phyloP scores from a whole-genome alignment of 192 early-diverging fungal species.

The Paraglomus occultum region DNA sequence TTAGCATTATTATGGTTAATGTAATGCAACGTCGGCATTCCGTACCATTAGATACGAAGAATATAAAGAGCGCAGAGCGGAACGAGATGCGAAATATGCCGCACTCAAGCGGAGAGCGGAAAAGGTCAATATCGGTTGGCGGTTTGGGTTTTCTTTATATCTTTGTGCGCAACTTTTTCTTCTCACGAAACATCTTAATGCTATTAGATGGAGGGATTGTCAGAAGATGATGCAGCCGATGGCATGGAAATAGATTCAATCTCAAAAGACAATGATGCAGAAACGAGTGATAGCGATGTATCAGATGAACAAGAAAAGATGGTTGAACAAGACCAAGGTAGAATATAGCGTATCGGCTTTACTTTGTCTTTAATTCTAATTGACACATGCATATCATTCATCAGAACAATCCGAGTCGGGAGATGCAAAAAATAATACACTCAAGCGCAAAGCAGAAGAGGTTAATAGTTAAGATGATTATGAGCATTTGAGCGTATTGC shows the following conservation, averaged over 20 bases:
- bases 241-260: no score
- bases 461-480: constrained; percentile 21
- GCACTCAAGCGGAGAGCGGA: constrained; percentile 20
- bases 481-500: background rate
- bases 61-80: constrained; percentile 67
- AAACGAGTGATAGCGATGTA: constrained; percentile 23
- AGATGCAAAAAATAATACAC: constrained; percentile 34
- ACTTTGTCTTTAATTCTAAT: no score
- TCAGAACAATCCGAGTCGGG: constrained; percentile 39
- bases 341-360: constrained; percentile 4
- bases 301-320: constrained; percentile 24
- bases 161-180: constrained; percentile 26
- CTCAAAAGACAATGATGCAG: constrained; percentile 32
- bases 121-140: no score
- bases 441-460: constrained; percentile 58
- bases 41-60: constrained; percentile 66
- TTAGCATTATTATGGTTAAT: constrained; percentile 20
- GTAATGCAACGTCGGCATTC: no score
- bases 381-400: background rate
- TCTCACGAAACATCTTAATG: no score
- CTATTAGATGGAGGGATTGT: no score
- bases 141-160: no score
- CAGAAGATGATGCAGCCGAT: no score
- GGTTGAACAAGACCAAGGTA: constrained; percentile 50
- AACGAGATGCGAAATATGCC: constrained; percentile 72